Percentiles rank a stretch among this genome's conserved stretches.
Conservation (phyloP, 495 filamentous ascomycete genomes). For the Lentithecium fluviatile region DNA sequence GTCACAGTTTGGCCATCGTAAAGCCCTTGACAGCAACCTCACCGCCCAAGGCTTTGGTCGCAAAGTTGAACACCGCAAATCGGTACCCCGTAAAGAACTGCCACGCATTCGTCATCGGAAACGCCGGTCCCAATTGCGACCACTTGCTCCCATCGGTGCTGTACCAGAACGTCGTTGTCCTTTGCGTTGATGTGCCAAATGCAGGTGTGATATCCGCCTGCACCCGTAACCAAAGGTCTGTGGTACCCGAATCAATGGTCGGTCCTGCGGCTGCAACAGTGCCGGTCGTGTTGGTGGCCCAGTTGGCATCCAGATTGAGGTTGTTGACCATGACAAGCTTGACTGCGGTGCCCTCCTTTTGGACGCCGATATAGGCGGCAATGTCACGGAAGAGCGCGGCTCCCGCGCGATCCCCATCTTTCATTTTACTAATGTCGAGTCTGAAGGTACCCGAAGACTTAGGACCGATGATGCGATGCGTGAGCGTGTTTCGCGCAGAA, state of each 20-base stretch:
- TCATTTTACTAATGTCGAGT: slow-evolving; percentile 50
- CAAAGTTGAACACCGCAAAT: slow-evolving; percentile 59
- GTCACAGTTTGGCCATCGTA: slow-evolving; percentile 13
- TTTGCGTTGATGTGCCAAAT: slow-evolving; percentile 24
- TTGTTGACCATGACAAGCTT: slow-evolving; percentile 38
- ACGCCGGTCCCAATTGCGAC: slow-evolving; percentile 45
- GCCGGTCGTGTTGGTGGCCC: slow-evolving; percentile 48
- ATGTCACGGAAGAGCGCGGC: slow-evolving; percentile 53
- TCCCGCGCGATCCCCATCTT: slow-evolving; percentile 53
- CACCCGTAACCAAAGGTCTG: slow-evolving; percentile 48
- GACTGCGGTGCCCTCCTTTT: slow-evolving; percentile 33
- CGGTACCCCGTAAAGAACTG: slow-evolving; percentile 57
- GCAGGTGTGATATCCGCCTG: slow-evolving; percentile 46
- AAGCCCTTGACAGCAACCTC: slow-evolving; percentile 46
- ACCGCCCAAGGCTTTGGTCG: slow-evolving; percentile 54
- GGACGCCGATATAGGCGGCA: slow-evolving; percentile 53
- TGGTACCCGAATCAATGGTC: slow-evolving; percentile 21
- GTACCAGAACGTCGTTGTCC: slow-evolving; percentile 51
- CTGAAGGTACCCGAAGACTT: slow-evolving; percentile 49
- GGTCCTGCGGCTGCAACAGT: slow-evolving; percentile 37
- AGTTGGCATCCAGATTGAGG: slow-evolving; percentile 38
- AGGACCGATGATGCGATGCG: slow-evolving; percentile 53
- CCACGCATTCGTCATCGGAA: slow-evolving; percentile 49
- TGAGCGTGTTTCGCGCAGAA: slow-evolving; percentile 56
- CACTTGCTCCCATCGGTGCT: slow-evolving; percentile 52